Conservation (phyloP, 2,329 filamentous ascomycete genomes). For the Nemania serpens region DNA sequence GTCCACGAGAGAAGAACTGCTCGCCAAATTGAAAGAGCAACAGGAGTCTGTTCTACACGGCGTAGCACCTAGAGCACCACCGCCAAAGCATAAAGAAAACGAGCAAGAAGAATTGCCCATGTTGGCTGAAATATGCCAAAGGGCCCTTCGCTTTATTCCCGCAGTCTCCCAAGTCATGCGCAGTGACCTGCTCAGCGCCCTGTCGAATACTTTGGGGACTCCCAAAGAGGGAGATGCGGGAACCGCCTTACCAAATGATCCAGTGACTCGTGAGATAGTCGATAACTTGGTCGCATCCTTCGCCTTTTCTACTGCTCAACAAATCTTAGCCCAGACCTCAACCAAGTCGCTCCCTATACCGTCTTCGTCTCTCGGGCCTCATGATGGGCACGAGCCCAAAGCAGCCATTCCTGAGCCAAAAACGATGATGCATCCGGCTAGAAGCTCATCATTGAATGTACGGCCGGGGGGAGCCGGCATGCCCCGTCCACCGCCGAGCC, state of each 20-base stretch:
- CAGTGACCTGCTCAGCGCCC: slow-evolving; percentile 72
- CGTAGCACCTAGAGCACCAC: slow-evolving; percentile 57
- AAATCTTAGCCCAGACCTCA: slow-evolving; percentile 75
- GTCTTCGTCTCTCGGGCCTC: slow-evolving; percentile 56
- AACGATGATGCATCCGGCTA: slow-evolving; percentile 70
- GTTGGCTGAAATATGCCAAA: slow-evolving; percentile 83
- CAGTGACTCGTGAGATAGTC: slow-evolving; percentile 57
- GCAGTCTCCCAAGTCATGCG: slow-evolving; percentile 79
- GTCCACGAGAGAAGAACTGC: slow-evolving; percentile 64
- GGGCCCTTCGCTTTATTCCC: slow-evolving; percentile 83
- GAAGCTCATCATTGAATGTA: slow-evolving; percentile 64
- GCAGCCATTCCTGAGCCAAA: slow-evolving; percentile 68
- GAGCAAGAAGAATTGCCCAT: slow-evolving; percentile 76
- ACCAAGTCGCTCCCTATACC: slow-evolving; percentile 71
- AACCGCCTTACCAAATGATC: slow-evolving; percentile 37
- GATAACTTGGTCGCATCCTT: slow-evolving; percentile 80
- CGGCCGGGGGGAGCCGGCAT: slow-evolving; percentile 38
- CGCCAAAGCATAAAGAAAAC: slow-evolving; percentile 54
- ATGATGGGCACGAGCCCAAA: slow-evolving; percentile 62
- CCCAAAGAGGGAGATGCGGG: slow-evolving; percentile 43
- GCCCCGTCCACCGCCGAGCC: slow-evolving; percentile 51
- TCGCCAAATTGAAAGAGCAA: slow-evolving; percentile 66
- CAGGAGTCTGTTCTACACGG: slow-evolving; percentile 62
- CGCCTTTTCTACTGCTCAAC: slow-evolving; percentile 75
- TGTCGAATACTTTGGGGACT: slow-evolving; percentile 48